Base-by-base conservation (phyloP, 305 asterid species). In the Fraxinus nigra region DNA sequence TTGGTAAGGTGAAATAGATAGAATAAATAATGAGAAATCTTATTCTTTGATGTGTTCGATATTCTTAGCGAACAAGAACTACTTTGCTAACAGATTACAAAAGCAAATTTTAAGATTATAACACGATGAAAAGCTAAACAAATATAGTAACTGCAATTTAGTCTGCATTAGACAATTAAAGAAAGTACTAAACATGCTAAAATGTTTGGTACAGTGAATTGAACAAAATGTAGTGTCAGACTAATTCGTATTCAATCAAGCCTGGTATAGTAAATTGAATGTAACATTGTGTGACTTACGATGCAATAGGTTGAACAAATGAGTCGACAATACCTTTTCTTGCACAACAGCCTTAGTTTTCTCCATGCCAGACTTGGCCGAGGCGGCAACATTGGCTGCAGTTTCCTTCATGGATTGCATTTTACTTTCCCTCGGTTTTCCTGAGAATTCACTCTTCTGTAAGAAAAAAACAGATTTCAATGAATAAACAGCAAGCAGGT, bases 371-470 rank as follows among this genome's bases (percentile, higher is more conserved):
- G 93, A 77, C 38, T 82, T 85, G 1, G 93, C 91, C 1, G 91
- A 89, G 30, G 93, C 93, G 10, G 90, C 90, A 3, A 85, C 54
- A 16, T 88, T 89, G 7, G 89, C 80, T 6, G 91, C 95, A 81
- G 87, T 84, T 82, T 91, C 92, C 81, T 91, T 91, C 7, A 87
- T 79, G 6, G 89, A 73, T 83, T 90, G 90, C 95, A 91, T 90
- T 48, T 80, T 86, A n/a, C 6, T 0, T 11, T 67, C 43, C 35
- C 22, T 48, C 16, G 0, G 14, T 43, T 43, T 46, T 46, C n/a
- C n/a, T 46, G n/a, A 59, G 26, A 59, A 18, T 18, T 59, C 28
- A 59, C 69, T 59, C 69, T 7, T 40, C 13, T 20, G 26, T 59
- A 8, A 1, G 8, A 20, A 54, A 48, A 54, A 5, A 54, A 20